Base-by-base conservation (phyloP, 805 yeast genomes). In the Yarrowia yakushimensis region DNA sequence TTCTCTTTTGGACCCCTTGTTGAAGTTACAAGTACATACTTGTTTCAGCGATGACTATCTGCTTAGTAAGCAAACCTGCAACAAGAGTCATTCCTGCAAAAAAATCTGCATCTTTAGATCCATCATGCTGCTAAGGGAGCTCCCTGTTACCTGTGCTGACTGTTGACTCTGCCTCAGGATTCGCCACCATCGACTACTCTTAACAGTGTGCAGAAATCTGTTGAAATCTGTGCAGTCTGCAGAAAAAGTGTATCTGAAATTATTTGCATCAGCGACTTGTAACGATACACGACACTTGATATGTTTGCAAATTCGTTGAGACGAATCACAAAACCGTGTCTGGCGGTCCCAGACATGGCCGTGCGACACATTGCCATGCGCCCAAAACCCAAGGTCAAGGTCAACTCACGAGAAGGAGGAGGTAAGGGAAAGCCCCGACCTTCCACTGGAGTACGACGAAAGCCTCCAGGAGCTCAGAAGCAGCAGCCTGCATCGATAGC, bases 401-500 rank as follows among this genome's bases (percentile, higher is more conserved):
- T 52, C 39, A 55, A 39, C 39, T 55, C 61, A 11, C 46, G 61
- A 27, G 46, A 39, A 3, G 23, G 39, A 18, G 48, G 61, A 12
- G 61, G 48, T 18, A 39, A 39, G 39, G 61, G 61, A 1, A 39
- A 39, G n/a, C 48, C 61, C 20, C 25, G 61, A 15, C 61, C 61
- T 13, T 39, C 61, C 20, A 55, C 61, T 34, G 48, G 46, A 27
- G 31, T 8, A 2, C 43, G 48, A 30, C 13, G 48, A 55, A 55
- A 20, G 18, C 61, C 61, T 7, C 46, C 48, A 28, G 61, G 59
- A 36, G 17, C 59, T 4, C 59, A 52, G 59, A 52, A 52, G n/a
- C 59, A 39, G 61, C 48, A 55, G 48, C 61, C 61, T 8, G 48
- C 61, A 6, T 55, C 61, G 39, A 41, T 55, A 55, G 48, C 61